A percentile compares a stretch with the other conserved stretches of the same genome.
Evolutionary conservation across 352 stramenopile genomes (phyloP).

Genomic region (Blastocystis sp.): DNA sequence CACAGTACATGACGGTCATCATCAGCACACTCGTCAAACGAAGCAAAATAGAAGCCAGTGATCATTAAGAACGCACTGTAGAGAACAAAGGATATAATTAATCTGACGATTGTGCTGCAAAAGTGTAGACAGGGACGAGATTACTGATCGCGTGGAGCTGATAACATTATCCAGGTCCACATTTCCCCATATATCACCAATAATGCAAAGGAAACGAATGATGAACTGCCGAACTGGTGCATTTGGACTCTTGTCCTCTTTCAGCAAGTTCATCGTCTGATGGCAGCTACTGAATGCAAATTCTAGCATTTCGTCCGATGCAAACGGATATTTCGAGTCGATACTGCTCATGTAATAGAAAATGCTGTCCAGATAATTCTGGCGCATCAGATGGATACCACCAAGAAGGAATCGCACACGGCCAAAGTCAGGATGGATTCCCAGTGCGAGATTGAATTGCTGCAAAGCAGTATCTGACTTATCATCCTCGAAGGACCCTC

Average conservation of each 20-base stretch:
- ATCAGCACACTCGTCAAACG: neutral
- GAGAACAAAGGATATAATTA: neutral
- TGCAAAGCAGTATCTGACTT: neutral
- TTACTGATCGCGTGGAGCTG: neutral
- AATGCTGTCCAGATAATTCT: neutral
- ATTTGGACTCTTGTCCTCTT: neutral
- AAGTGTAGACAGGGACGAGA: neutral
- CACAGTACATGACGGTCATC: neutral
- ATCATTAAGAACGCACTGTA: neutral
- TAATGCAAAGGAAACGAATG: neutral
- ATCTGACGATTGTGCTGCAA: neutral
- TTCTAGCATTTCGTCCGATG: neutral
- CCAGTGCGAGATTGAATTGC: neutral
- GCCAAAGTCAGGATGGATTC: slow-evolving; percentile 9
- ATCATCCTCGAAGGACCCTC: neutral
- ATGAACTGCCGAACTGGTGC: neutral
- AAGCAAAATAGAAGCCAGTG: neutral
- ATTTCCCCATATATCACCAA: slow-evolving; percentile 17
- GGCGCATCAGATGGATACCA: neutral
- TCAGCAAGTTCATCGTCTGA: neutral
- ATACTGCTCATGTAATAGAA: slow-evolving; percentile 6
- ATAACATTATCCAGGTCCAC: neutral
- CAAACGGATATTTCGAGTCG: neutral
- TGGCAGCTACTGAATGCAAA: neutral
- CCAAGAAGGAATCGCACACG: neutral